Evolutionary conservation across 345 rosid species (phyloP), one percentile per base, ranked within the genome.

Genomic region (Heritiera fomes): DNA sequence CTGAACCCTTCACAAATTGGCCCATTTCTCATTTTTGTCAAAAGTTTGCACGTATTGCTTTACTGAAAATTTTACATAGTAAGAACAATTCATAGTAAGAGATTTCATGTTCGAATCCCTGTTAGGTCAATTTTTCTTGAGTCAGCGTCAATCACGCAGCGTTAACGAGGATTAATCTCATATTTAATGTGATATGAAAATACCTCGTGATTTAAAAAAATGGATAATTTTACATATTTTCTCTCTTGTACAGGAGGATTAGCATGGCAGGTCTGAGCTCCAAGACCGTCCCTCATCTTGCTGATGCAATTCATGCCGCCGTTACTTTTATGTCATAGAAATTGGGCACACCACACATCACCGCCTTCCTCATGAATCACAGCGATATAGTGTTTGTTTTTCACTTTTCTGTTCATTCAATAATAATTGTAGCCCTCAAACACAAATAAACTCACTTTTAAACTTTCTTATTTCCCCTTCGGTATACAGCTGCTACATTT

Each of bases 251-350:
- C 77, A 92, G 94, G 91, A 90, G 94, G 88, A 90, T 92, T 69
- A 92, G 94, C 89, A 86, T 92, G 90, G 92, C 94, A 61, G 97
- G 94, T 75, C 86, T 90, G 58, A 90, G 97, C 81, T 79, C 92
- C 0, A 88, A 84, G 82, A 92, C 93, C 15, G 90, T 89, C 64
- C 92, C 94, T 3, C 90, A 89, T 88, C 92, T 92, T 71, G 88
- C 94, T 28, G 93, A 89, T 71, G 86, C 97, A 7, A 90, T 92
- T 46, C 93, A 92, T 62, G 94, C 90, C 7, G 90, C 89, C 17
- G 90, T 87, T 58, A 87, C 91, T 77, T 69, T 75, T 34, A 71
- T 67, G 40, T 50, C 75, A 30, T 71, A 71, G 60, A 49, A 49
- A 49, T 34, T n/a, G 47, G 30, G 61, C 55, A 23, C 15, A 20